Conservation (phyloP, 176 grass and related monocot species). For the Saccharum officinarum region DNA sequence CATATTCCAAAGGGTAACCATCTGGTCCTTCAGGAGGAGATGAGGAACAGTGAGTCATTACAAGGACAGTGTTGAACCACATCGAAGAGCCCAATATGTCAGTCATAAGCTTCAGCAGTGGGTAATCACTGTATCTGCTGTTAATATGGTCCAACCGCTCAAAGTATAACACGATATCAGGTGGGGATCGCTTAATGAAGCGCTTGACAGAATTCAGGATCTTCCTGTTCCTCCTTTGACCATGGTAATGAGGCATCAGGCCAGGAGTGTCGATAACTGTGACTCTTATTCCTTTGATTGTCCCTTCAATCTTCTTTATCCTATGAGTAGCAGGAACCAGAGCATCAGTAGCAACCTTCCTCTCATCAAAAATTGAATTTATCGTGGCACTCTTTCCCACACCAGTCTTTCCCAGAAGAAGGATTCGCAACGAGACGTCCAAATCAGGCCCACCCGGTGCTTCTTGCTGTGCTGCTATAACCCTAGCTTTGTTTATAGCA, state of each 20-base stretch:
- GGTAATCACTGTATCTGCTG: constrained; percentile 61
- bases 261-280: constrained; percentile 93
- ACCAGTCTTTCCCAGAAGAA: constrained; percentile 73
- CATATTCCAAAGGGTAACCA: constrained; percentile 79
- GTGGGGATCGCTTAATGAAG: constrained; percentile 74
- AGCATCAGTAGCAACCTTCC: constrained; percentile 50
- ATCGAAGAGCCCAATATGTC: constrained; percentile 84
- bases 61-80: constrained; percentile 90
- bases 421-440: constrained; percentile 62
- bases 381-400: constrained; percentile 77
- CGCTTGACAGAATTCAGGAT: constrained; percentile 68
- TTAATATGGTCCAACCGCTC: constrained; percentile 74
- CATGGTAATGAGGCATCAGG: constrained; percentile 51
- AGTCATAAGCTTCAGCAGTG: constrained; percentile 84
- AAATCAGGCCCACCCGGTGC: constrained; percentile 41
- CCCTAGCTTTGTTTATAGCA: constrained; percentile 55
- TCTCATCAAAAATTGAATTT: constrained; percentile 70
- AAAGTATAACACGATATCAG: constrained; percentile 78
- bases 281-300: constrained; percentile 77
- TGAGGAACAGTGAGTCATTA: constrained; percentile 78
- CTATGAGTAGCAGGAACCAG: constrained; percentile 51
- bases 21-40: constrained; percentile 82
- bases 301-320: constrained; percentile 62
- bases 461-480: constrained; percentile 63
- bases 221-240: constrained; percentile 62